phyloP scores from a whole-genome alignment of 2,329 filamentous ascomycete species.

The Chaetomium sp. region DNA sequence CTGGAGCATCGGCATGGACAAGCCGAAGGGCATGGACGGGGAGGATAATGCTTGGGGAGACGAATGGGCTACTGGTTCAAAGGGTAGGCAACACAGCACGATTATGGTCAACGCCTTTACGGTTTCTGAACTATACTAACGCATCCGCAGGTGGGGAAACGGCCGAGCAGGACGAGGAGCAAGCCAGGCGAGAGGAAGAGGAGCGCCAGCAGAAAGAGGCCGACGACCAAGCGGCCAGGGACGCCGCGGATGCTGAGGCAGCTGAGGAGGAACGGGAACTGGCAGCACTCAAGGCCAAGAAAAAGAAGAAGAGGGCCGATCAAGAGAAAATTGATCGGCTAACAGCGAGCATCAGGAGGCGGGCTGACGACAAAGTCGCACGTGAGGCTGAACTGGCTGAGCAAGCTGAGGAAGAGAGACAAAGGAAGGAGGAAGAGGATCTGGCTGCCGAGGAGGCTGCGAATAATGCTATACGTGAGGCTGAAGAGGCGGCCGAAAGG shows the following conservation, averaged over 20 bases:
- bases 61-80: neutral
- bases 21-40: conserved; percentile 41
- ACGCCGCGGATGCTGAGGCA: conserved; percentile 31
- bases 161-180: conserved; percentile 40
- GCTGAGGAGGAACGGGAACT: conserved; percentile 43
- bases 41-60: conserved; percentile 47
- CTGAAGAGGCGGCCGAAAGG: conserved; percentile 20
- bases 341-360: conserved; percentile 40
- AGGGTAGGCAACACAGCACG: conserved; percentile 28
- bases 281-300: conserved; percentile 54
- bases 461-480: conserved; percentile 18
- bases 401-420: conserved; percentile 21
- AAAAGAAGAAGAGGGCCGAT: conserved; percentile 52
- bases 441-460: conserved; percentile 34
- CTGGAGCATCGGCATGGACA: conserved; percentile 56
- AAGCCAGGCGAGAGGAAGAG: conserved; percentile 40
- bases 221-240: conserved; percentile 31
- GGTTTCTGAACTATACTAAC: neutral
- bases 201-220: conserved; percentile 30
- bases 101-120: too few relatives aligned
- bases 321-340: conserved; percentile 48
- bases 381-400: conserved; percentile 34
- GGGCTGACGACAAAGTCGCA: conserved; percentile 40
- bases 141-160: conserved; percentile 35
- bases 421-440: conserved; percentile 6